Evolutionary conservation across 192 early-diverging fungal genomes (phyloP).

Genomic region (Backusella parvicylindrica): DNA sequence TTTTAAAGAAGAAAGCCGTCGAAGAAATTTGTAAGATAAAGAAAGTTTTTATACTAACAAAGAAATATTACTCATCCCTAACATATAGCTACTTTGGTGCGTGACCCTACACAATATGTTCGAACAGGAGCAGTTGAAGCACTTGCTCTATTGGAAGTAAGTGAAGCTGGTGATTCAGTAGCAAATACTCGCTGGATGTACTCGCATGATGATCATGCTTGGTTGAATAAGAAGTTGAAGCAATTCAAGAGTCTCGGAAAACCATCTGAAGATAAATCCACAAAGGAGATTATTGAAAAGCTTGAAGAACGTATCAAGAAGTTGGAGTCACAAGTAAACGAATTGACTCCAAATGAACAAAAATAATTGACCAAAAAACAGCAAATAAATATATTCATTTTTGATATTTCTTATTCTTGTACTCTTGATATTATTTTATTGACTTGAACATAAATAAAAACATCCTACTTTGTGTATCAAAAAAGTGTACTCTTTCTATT

Average conservation of each 20-base stretch:
- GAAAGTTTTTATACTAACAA: background rate
- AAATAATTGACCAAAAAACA: background rate
- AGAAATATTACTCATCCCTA: background rate
- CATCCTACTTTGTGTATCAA: too few relatives aligned
- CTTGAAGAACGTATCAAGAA: conserved; percentile 29
- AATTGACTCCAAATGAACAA: background rate
- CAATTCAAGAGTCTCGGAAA: background rate
- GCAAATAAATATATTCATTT: background rate
- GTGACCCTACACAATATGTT: background rate
- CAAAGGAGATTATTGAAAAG: conserved; percentile 12
- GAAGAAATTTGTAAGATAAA: conserved; percentile 16
- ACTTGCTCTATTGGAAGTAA: background rate
- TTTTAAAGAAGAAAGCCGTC: conserved; percentile 11
- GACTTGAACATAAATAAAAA: too few relatives aligned
- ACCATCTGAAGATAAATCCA: background rate
- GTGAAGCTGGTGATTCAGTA: background rate
- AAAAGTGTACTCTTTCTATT: too few relatives aligned
- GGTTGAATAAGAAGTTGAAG: conserved; percentile 9
- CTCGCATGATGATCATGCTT: conserved; percentile 17
- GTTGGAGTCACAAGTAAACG: conserved; percentile 7
- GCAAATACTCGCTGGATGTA: background rate
- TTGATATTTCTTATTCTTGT: background rate
- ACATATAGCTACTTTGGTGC: conserved; percentile 6
- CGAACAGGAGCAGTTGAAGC: background rate
- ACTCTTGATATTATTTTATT: too few relatives aligned